Evolutionary conservation across 768 basidiomycete genomes (phyloP), one percentile per base, ranked within the genome.

Genomic region (Russula sp.): DNA sequence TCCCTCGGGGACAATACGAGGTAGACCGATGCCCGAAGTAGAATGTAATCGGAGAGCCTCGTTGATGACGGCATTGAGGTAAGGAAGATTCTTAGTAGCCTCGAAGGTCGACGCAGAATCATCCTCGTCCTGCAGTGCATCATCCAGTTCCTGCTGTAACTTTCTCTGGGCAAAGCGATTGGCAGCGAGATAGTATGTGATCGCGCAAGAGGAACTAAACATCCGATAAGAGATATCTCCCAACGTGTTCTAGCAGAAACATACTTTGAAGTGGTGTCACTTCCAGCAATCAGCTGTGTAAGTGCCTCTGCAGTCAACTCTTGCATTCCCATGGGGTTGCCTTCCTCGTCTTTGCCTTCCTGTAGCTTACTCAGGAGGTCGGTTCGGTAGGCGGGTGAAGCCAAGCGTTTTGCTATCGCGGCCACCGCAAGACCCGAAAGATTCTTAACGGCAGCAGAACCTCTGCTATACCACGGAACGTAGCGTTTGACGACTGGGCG

Each of bases 221-320:
- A 38, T 22, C 48, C 5, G 5, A 26, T 59, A 30, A 44, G 69
- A 26, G 60, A 61, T 1, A 28, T 36, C 30, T 10, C 38, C 49
- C 28, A 11, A 30, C 34, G 4, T 16, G 22, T 49, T n/a, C 18
- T n/a, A 72, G 30, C 48, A 34, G 67, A 34, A 22, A 44, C 86
- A 65, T 69, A 92, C 90, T 96, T 97, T 52, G 93, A 94, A 0
- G 94, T 96, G 1, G 94, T 97, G 71, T 97, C 94, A 4, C 88
- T 90, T 1, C 93, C 93, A 7, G 92, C 92, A 67, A 94, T 93
- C 20, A 94, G 80, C 54, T 93, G 84, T 0, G 92, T 93, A 22
- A 91, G 75, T 51, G 89, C 88, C 76, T 97, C 94, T 0, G 93
- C 93, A 1, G 92, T 96, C 61, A 97, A 76, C 72, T 96, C 94